phyloP scores from a whole-genome alignment of 2,329 filamentous ascomycete genomes.

The Nemania sp. region DNA sequence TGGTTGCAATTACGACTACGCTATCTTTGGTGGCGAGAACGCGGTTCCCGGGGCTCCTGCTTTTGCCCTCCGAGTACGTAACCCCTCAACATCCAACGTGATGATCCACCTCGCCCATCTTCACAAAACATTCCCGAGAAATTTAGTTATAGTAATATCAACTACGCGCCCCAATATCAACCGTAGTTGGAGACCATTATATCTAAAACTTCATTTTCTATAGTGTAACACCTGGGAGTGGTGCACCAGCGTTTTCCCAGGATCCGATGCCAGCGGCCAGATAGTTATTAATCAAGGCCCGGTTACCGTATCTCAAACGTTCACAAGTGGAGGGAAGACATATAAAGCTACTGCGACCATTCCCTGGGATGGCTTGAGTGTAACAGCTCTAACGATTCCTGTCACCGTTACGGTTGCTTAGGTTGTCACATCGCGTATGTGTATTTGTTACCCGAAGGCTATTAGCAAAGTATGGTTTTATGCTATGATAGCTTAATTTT shows the following conservation, averaged over 20 bases:
- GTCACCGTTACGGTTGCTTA: conserved; percentile 8
- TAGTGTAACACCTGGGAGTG: conserved; percentile 18
- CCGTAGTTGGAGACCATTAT: too few relatives aligned
- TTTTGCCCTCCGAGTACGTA: conserved; percentile 25
- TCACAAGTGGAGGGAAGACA: conserved; percentile 13
- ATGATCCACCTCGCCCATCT: not conserved
- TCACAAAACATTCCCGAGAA: not conserved
- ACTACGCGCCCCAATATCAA: not conserved
- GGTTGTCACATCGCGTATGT: not conserved
- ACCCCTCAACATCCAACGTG: not conserved
- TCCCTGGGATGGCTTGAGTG: conserved; percentile 4
- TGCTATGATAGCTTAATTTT: too few relatives aligned
- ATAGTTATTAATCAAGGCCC: conserved; percentile 15
- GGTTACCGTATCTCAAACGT: conserved; percentile 15
- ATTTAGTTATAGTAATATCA: not conserved
- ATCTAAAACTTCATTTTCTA: not conserved
- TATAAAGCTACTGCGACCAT: not conserved
- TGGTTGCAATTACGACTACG: conserved; percentile 9
- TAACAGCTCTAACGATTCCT: not conserved
- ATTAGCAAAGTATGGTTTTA: not conserved
- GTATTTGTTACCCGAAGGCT: not conserved
- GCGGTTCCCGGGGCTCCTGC: conserved; percentile 18
- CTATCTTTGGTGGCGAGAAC: conserved; percentile 9
- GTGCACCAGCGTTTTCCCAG: conserved; percentile 11
- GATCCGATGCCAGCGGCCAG: not conserved